Conservation (phyloP, 2,329 filamentous ascomycete species). For the Chaetomiaceae sp. region DNA sequence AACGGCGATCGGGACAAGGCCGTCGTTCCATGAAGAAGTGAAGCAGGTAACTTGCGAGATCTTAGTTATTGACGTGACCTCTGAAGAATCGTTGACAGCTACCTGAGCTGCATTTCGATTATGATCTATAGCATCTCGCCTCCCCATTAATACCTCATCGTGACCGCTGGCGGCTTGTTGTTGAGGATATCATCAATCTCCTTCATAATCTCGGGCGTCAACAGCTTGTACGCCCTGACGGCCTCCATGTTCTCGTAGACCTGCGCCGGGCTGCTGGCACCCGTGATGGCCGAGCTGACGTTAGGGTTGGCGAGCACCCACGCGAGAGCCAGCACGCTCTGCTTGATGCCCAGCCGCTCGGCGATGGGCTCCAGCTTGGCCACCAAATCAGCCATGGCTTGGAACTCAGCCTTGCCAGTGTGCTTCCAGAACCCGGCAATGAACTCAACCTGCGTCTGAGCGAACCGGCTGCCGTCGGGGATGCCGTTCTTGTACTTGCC, state of each 20-base stretch:
- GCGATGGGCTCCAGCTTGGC: constrained; percentile 59
- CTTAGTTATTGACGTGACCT: too few relatives aligned
- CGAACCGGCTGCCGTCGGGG: constrained; percentile 56
- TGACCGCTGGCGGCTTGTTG: constrained; percentile 51
- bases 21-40: too few relatives aligned
- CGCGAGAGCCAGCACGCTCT: constrained; percentile 53
- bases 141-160: constrained; percentile 31
- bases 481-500: constrained; percentile 63
- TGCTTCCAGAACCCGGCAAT: constrained; percentile 50
- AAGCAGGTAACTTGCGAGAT: too few relatives aligned
- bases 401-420: constrained; percentile 51
- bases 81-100: too few relatives aligned
- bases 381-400: constrained; percentile 51
- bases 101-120: background rate
- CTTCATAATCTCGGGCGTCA: constrained; percentile 55
- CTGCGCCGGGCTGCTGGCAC: constrained; percentile 55
- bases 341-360: constrained; percentile 56
- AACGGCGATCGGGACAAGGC: too few relatives aligned
- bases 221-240: constrained; percentile 47
- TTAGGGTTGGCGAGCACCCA: constrained; percentile 61
- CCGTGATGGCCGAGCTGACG: constrained; percentile 59
- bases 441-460: constrained; percentile 52
- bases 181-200: constrained; percentile 56
- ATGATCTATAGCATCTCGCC: background rate
- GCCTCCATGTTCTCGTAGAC: constrained; percentile 57